These are phyloP conservation scores for Astrephomene gubernaculifera DNA, from an alignment of 139 green algal genomes.

Conservation along the genomic window DNA sequence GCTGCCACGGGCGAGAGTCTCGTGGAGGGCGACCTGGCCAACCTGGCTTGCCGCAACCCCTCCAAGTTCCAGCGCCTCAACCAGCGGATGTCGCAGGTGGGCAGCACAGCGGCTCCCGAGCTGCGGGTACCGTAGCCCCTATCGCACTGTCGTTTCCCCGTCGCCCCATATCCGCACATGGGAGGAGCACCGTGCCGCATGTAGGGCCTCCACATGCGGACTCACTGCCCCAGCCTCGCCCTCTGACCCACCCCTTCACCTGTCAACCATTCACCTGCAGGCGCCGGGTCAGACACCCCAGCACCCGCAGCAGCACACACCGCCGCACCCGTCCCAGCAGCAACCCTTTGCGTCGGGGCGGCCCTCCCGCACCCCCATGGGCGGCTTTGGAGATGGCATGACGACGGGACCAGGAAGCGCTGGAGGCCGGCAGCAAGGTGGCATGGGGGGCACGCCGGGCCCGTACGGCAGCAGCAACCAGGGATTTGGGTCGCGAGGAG, in stretches of 20 bases:
- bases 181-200: no score
- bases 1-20: slow-evolving; percentile 72
- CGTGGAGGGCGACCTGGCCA: slow-evolving; percentile 65
- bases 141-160: no score
- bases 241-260: no score
- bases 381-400: not conserved
- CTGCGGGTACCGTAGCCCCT: no score
- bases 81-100: slow-evolving; percentile 52
- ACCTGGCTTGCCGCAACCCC: slow-evolving; percentile 66
- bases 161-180: no score
- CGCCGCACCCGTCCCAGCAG: not conserved
- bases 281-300: slow-evolving; percentile 7
- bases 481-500: no score
- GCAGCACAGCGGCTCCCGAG: no score
- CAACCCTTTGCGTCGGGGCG: not conserved
- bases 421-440: not conserved
- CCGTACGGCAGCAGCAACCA: not conserved
- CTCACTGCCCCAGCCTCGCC: no score
- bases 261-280: no score
- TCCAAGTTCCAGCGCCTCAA: slow-evolving; percentile 73
- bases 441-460: not conserved
- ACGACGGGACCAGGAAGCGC: not conserved
- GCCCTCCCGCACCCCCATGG: not conserved
- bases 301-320: not conserved
- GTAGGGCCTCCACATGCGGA: no score